Evolutionary conservation across 2,329 filamentous ascomycete species (phyloP), one percentile per base, ranked within the genome.

Genomic region (Atkinsonella texensis): DNA sequence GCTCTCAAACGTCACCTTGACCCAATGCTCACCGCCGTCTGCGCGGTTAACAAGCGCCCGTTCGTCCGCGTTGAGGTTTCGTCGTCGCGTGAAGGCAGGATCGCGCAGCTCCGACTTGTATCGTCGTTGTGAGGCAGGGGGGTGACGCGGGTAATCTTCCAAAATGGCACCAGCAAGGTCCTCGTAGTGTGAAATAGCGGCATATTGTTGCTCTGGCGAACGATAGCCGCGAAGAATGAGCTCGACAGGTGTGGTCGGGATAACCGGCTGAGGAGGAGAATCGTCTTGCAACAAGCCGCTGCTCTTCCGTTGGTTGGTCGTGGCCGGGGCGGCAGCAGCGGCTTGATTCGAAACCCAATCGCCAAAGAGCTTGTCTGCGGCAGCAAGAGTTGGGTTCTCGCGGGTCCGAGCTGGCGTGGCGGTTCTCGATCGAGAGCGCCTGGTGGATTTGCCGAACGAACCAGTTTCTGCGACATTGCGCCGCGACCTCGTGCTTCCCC

Each of bases 121-220:
- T 53, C 85, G 77, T 52, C 77, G 75, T 62, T 80, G 79, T 55
- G 83, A 77, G 52, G 81, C 75, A 2, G 87, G 86, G n/a, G 91
- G 85, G 56, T 87, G 83, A 55, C 91, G 83, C 9, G 89, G 82
- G 68, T 97, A 97, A 69, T 96, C 90, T 70, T 97, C 91, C 68
- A 90, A 90, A 64, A 96, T 88, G 56, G 81, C 72, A 28, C 90
- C 90, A 7, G 87, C 91, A 42, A 95, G 82, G 54, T 84, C 80
- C 71, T 96, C 91, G 70, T 86, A 97, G 69, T 88, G 87, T 58
- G 86, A 83, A 59, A 97, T 84, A 35, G 89, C 89, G 31, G 90
- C 89, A 77, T 93, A 96, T 73, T 89, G 76, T 68, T 83, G 71
- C 66, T 80, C 66, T 1, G 73, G 65, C 15, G 76, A 77, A 51